A percentile compares a stretch with the other conserved stretches of the same genome.
phyloP scores from a whole-genome alignment of 129 eudicot species.

The Arctium lappa region DNA sequence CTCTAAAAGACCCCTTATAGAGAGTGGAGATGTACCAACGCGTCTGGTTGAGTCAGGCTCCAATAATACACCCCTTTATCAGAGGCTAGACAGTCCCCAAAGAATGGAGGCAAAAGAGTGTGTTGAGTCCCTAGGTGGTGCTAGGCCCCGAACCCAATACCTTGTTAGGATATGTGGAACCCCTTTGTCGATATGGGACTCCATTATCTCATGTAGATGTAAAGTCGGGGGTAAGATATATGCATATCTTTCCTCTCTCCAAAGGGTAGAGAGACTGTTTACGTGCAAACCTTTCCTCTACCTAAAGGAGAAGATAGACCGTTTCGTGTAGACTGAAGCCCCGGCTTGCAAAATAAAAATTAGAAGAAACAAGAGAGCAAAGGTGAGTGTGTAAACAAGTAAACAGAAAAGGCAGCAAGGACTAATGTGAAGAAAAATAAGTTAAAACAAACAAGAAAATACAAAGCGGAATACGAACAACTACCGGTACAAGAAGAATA shows the following conservation, averaged over 20 bases:
- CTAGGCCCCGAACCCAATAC: background rate
- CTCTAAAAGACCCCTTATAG: background rate
- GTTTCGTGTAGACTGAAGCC: background rate
- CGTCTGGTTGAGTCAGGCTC: background rate
- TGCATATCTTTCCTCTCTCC: too few relatives aligned
- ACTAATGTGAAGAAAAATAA: background rate
- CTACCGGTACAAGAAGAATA: background rate
- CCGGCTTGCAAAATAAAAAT: background rate
- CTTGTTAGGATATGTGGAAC: background rate
- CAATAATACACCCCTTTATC: background rate
- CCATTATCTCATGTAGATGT: background rate
- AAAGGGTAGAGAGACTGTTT: too few relatives aligned
- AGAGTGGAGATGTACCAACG: background rate
- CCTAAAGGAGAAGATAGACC: background rate
- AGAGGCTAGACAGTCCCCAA: background rate
- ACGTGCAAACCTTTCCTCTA: background rate
- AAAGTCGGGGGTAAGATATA: too few relatives aligned
- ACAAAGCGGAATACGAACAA: background rate
- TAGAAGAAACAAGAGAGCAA: background rate
- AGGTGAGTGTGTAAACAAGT: background rate
- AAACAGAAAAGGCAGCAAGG: background rate
- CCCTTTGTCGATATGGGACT: background rate
- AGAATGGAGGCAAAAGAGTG: background rate
- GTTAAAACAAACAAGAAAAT: background rate
- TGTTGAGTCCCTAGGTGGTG: background rate